phyloP scores from a whole-genome alignment of 495 filamentous ascomycete species.

The Corynascus novoguineensis region DNA sequence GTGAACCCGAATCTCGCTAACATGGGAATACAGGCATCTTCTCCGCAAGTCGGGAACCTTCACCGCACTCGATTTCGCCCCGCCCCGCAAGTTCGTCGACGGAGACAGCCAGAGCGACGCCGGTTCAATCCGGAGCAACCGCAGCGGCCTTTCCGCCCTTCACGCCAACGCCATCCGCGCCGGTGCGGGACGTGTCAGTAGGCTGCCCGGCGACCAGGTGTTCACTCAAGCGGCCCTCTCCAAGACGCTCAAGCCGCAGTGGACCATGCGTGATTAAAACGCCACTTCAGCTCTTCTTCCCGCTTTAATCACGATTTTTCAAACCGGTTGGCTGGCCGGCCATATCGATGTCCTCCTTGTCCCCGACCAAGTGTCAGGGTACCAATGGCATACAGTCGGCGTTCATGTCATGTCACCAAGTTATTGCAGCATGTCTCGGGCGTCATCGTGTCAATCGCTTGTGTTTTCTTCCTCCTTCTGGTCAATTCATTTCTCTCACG shows the following conservation, averaged over 20 bases:
- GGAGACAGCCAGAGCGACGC: slow-evolving; percentile 67
- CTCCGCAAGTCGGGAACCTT: slow-evolving; percentile 87
- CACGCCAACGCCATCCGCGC: slow-evolving; percentile 73
- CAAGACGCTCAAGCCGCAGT: slow-evolving; percentile 66
- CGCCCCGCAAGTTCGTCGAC: slow-evolving; percentile 77
- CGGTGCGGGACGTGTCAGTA: slow-evolving; percentile 86
- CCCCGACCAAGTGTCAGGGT: neutral
- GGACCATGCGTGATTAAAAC: slow-evolving; percentile 56
- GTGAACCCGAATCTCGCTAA: slow-evolving; percentile 6
- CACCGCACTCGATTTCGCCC: slow-evolving; percentile 91
- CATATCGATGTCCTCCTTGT: neutral
- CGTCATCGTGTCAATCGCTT: slow-evolving; percentile 13
- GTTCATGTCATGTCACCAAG: slow-evolving; percentile 6
- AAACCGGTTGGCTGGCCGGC: slow-evolving; percentile 9
- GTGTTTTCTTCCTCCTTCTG: neutral
- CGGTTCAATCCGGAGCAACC: slow-evolving; percentile 83
- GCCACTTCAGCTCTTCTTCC: neutral
- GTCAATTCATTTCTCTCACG: neutral
- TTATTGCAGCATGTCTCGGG: slow-evolving; percentile 14
- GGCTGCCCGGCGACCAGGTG: slow-evolving; percentile 75
- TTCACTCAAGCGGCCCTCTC: slow-evolving; percentile 71
- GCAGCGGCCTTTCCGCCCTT: slow-evolving; percentile 66
- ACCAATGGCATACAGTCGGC: neutral
- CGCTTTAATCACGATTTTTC: slow-evolving; percentile 7
- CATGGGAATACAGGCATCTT: slow-evolving; percentile 55